A percentile compares a stretch with the other conserved stretches of the same genome.
phyloP scores from a whole-genome alignment of 495 filamentous ascomycete species.

The Penicillium daleae region DNA sequence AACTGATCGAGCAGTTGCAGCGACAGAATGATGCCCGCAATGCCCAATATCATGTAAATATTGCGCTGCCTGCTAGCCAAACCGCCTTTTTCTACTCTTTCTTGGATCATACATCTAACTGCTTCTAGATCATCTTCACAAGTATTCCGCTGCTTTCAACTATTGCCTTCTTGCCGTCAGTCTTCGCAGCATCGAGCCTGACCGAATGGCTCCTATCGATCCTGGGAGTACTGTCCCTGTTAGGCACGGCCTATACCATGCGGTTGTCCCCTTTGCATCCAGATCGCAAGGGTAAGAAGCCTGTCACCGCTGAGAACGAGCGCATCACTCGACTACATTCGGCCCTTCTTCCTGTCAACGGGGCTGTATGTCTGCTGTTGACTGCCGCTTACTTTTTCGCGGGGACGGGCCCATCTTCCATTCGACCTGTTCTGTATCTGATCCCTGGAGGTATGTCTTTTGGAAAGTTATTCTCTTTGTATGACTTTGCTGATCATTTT shows the following conservation, averaged over 20 bases:
- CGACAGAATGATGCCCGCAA: conserved; percentile 61
- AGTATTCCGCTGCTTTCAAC: conserved; percentile 56
- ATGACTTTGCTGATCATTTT: conserved; percentile 5
- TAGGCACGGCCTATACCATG: conserved; percentile 59
- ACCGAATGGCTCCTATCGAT: conserved; percentile 50
- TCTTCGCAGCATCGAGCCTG: conserved; percentile 39
- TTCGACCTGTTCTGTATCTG: conserved; percentile 35
- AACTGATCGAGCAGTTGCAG: conserved; percentile 61
- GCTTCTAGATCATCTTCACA: conserved; percentile 56
- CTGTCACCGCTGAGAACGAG: conserved; percentile 23
- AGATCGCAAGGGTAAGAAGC: conserved; percentile 40
- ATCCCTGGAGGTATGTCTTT: conserved; percentile 43
- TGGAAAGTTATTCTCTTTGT: background rate
- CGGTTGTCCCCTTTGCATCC: conserved; percentile 35
- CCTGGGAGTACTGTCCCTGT: conserved; percentile 61
- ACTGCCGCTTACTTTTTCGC: conserved; percentile 27
- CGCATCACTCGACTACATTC: conserved; percentile 17
- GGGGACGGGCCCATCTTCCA: conserved; percentile 14
- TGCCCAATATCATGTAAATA: conserved; percentile 57
- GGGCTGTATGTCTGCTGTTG: conserved; percentile 32
- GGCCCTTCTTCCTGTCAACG: conserved; percentile 31
- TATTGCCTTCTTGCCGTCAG: conserved; percentile 55
- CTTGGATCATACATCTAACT: background rate
- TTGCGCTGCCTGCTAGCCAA: background rate
- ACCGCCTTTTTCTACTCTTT: background rate